phyloP scores from a whole-genome alignment of 805 yeast genomes.

The Wickerhamomyces xylosicus region DNA sequence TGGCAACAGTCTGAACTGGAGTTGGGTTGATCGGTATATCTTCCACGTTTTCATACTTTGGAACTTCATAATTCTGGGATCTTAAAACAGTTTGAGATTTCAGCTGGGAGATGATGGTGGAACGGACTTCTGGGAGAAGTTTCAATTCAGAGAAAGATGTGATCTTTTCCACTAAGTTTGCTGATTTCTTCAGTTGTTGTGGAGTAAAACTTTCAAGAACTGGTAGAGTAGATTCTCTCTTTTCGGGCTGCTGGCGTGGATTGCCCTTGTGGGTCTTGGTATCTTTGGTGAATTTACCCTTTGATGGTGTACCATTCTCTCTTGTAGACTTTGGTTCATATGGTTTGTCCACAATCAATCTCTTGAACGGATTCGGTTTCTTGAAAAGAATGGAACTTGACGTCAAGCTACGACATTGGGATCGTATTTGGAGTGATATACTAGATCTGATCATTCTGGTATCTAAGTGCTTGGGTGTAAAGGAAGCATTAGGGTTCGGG shows the following conservation, averaged over 20 bases:
- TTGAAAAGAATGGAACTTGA: not conserved
- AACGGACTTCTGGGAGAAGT: constrained; percentile 57
- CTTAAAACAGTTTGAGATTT: constrained; percentile 31
- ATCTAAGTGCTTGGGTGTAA: too few relatives aligned
- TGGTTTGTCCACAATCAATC: constrained; percentile 8
- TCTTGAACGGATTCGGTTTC: constrained; percentile 10
- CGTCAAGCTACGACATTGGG: not conserved
- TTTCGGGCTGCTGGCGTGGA: not conserved
- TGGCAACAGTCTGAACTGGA: constrained; percentile 74
- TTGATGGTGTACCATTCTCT: constrained; percentile 6
- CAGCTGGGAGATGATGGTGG: constrained; percentile 46
- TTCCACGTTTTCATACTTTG: constrained; percentile 7
- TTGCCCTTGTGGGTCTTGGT: not conserved
- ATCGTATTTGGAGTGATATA: constrained; percentile 1
- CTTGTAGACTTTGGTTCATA: constrained; percentile 3
- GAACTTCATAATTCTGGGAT: constrained; percentile 15
- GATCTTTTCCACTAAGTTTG: constrained; percentile 39
- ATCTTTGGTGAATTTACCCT: constrained; percentile 1
- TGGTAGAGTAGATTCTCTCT: constrained; percentile 10
- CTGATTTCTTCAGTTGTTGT: constrained; percentile 23
- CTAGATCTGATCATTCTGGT: not conserved
- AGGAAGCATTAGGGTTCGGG: too few relatives aligned
- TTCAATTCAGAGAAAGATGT: constrained; percentile 56
- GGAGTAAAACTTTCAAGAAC: constrained; percentile 18
- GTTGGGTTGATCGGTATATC: constrained; percentile 38